phyloP scores from a whole-genome alignment of 495 filamentous ascomycete species.

The Aspergillus nidulans region DNA sequence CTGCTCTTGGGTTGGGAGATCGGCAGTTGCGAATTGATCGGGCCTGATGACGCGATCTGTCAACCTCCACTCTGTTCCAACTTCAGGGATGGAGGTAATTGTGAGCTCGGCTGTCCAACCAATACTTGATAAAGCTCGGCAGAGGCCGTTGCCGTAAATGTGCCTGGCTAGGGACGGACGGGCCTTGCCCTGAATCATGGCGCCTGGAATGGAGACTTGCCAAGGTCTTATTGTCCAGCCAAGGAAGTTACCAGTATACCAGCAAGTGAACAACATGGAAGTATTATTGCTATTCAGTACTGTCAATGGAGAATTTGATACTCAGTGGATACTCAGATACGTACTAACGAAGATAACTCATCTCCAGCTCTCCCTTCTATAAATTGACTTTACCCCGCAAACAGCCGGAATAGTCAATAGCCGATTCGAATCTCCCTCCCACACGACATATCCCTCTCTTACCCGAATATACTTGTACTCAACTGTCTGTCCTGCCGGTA shows the following conservation, averaged over 20 bases:
- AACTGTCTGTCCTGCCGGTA: conserved; percentile 50
- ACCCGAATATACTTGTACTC: conserved; percentile 68
- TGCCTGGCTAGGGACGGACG: not conserved
- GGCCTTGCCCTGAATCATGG: not conserved
- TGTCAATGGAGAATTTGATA: not conserved
- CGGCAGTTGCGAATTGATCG: not conserved
- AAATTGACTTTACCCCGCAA: conserved; percentile 39
- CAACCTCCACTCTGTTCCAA: not conserved
- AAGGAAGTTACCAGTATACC: not conserved
- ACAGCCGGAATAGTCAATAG: conserved; percentile 49
- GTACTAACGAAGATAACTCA: conserved; percentile 7
- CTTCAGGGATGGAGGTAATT: too few species aligned
- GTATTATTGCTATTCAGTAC: not conserved
- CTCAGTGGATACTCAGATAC: not conserved
- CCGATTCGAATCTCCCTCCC: conserved; percentile 65
- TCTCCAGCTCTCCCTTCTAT: conserved; percentile 32
- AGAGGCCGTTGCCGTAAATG: too few species aligned
- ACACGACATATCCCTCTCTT: conserved; percentile 48
- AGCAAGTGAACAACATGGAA: not conserved
- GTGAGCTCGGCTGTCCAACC: too few species aligned
- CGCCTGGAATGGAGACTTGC: not conserved
- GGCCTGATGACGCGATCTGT: conserved; percentile 4
- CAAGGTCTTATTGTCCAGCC: not conserved
- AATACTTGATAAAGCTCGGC: too few species aligned
- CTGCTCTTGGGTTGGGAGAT: not conserved